These are phyloP conservation scores for Hanseniaspora sp. DNA, from an alignment of 1,139 yeast species.

Conservation along the genomic window DNA sequence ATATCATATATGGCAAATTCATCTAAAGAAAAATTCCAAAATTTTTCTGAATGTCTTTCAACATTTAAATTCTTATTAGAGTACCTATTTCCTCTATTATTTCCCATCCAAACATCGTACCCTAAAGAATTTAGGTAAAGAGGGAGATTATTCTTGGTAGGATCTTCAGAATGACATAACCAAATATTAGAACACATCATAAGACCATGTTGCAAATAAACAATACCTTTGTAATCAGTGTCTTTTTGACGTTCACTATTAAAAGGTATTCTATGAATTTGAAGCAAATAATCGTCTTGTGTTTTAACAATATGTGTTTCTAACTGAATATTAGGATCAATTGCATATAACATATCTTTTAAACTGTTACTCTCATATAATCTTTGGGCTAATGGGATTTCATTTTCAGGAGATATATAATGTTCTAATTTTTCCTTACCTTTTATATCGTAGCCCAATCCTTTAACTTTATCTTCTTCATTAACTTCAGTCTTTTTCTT, in stretches of 20 bases:
- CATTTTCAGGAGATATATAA: slow-evolving; percentile 25
- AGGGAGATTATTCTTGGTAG: slow-evolving; percentile 58
- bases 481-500: slow-evolving; percentile 20
- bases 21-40: slow-evolving; percentile 81
- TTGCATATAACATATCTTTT: slow-evolving; percentile 50
- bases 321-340: slow-evolving; percentile 42
- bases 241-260: slow-evolving; percentile 31
- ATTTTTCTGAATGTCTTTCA: slow-evolving; percentile 38
- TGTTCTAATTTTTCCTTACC: neutral
- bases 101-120: slow-evolving; percentile 88
- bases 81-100: slow-evolving; percentile 82
- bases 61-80: slow-evolving; percentile 42
- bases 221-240: slow-evolving; percentile 32
- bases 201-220: slow-evolving; percentile 82
- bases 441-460: slow-evolving; percentile 21
- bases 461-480: slow-evolving; percentile 18
- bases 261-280: slow-evolving; percentile 42
- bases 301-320: slow-evolving; percentile 53
- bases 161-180: slow-evolving; percentile 40
- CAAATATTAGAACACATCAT: slow-evolving; percentile 86
- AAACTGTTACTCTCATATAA: slow-evolving; percentile 39
- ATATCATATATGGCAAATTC: slow-evolving; percentile 77
- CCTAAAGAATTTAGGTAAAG: slow-evolving; percentile 60
- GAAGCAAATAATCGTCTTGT: slow-evolving; percentile 43
- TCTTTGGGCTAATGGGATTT: slow-evolving; percentile 20